A percentile compares a stretch with the other conserved stretches of the same genome.
phyloP scores from a whole-genome alignment of 805 yeast species.

The Candida incommunis region DNA sequence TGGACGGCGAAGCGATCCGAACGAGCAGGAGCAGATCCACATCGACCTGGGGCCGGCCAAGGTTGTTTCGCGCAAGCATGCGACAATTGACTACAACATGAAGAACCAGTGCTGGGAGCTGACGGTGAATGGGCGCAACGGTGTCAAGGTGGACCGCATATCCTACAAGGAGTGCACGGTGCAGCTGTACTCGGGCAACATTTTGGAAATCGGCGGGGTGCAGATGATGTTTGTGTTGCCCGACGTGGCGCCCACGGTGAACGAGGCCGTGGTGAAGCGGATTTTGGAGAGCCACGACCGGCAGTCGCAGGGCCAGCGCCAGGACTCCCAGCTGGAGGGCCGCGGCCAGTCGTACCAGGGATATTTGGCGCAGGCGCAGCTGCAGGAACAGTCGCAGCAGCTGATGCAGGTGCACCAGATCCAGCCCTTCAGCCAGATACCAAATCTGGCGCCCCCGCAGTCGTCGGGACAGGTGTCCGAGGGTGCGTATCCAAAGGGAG shows the following conservation, averaged over 20 bases:
- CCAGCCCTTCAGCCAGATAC: neutral
- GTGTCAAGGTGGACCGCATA: constrained; percentile 77
- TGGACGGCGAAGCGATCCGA: constrained; percentile 62
- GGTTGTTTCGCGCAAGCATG: constrained; percentile 90
- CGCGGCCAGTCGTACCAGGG: neutral
- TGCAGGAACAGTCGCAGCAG: no score
- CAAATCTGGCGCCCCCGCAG: neutral
- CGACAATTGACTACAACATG: constrained; percentile 64
- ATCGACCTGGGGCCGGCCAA: constrained; percentile 95
- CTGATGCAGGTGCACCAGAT: neutral
- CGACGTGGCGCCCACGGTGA: constrained; percentile 62
- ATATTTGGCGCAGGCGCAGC: neutral
- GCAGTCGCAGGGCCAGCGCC: constrained; percentile 2
- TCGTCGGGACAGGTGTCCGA: neutral
- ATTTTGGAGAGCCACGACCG: neutral
- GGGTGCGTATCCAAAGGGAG: constrained; percentile 25
- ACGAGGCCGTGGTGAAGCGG: constrained; percentile 14
- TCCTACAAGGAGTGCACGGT: constrained; percentile 26
- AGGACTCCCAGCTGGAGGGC: neutral
- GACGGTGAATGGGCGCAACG: constrained; percentile 75
- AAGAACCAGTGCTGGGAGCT: constrained; percentile 76
- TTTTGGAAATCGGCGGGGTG: constrained; percentile 89
- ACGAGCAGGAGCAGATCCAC: constrained; percentile 32
- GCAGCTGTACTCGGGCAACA: constrained; percentile 68
- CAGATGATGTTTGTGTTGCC: constrained; percentile 99